Percentiles rank a stretch among this genome's conserved stretches.
These are phyloP conservation scores for Lichtheimia hyalospora DNA, from an alignment of 371 early-diverging fungal genomes.

Conservation along the genomic window DNA sequence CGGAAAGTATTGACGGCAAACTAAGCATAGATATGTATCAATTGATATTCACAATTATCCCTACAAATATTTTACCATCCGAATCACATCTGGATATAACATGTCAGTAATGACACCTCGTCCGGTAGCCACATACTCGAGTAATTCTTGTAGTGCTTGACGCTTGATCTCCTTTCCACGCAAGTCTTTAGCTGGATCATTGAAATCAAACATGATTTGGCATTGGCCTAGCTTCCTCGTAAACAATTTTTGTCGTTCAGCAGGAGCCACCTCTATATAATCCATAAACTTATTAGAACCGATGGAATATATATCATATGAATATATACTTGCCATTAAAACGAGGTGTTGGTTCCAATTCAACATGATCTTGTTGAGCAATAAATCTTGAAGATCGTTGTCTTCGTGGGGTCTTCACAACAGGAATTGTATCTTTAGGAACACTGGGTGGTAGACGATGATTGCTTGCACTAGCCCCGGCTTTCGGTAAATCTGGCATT, in stretches of 20 bases:
- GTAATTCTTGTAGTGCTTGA: slow-evolving; percentile 83
- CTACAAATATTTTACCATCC: slow-evolving; percentile 69
- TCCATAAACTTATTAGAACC: not conserved
- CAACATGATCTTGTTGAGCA: slow-evolving; percentile 66
- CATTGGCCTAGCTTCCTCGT: slow-evolving; percentile 89
- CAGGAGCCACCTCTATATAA: slow-evolving; percentile 69
- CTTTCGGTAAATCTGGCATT: slow-evolving; percentile 1
- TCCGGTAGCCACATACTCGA: slow-evolving; percentile 88
- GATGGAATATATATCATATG: slow-evolving; percentile 2
- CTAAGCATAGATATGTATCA: slow-evolving; percentile 39
- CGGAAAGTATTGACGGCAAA: slow-evolving; percentile 91
- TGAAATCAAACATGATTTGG: slow-evolving; percentile 90
- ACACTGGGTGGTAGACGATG: not conserved
- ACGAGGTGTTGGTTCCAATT: slow-evolving; percentile 72
- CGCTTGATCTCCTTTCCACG: slow-evolving; percentile 95
- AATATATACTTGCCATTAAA: slow-evolving; percentile 63
- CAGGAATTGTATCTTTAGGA: slow-evolving; percentile 80
- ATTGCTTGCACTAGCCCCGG: not conserved
- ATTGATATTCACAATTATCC: not conserved
- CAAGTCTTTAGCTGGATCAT: slow-evolving; percentile 80
- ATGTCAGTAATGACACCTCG: slow-evolving; percentile 81
- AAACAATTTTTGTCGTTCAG: slow-evolving; percentile 79
- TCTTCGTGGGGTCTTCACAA: slow-evolving; percentile 80
- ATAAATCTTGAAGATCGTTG: slow-evolving; percentile 87
- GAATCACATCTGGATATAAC: slow-evolving; percentile 86